phyloP scores from a whole-genome alignment of 306 rosid species.

The Hippophae rhamnoides region DNA sequence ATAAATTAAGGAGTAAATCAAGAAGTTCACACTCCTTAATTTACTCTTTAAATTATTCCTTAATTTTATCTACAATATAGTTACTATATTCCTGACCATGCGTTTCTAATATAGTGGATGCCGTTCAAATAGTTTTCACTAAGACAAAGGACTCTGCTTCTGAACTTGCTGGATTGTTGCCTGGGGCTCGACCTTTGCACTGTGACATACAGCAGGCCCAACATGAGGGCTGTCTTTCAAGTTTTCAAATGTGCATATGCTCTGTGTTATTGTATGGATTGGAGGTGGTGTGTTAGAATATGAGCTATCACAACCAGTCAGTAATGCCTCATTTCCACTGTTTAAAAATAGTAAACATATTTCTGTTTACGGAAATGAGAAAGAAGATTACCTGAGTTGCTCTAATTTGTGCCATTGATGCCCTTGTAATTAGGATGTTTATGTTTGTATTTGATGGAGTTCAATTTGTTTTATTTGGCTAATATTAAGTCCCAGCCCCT shows the following conservation, averaged over 20 bases:
- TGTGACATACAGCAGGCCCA: constrained; percentile 86
- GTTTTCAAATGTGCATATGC: neutral
- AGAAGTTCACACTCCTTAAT: no score
- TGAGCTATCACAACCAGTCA: no score
- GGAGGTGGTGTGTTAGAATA: neutral
- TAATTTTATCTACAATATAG: no score
- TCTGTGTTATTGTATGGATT: neutral
- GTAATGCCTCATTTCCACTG: no score
- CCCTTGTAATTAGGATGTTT: no score
- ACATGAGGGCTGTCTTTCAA: constrained; percentile 49
- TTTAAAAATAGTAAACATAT: no score
- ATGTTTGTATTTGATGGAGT: no score
- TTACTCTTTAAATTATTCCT: no score
- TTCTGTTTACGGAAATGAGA: no score
- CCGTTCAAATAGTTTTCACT: constrained; percentile 65
- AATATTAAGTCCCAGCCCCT: neutral
- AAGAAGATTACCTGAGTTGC: no score
- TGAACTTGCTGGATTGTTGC: constrained; percentile 60
- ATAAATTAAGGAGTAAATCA: no score
- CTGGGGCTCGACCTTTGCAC: constrained; percentile 75
- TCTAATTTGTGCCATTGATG: no score
- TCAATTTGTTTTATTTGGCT: neutral
- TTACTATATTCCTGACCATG: neutral
- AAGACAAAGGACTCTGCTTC: constrained; percentile 85
- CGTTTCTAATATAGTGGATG: constrained; percentile 59